Conservation (phyloP, 805 yeast genomes). For the Saccharomycopsis synnaedendra region DNA sequence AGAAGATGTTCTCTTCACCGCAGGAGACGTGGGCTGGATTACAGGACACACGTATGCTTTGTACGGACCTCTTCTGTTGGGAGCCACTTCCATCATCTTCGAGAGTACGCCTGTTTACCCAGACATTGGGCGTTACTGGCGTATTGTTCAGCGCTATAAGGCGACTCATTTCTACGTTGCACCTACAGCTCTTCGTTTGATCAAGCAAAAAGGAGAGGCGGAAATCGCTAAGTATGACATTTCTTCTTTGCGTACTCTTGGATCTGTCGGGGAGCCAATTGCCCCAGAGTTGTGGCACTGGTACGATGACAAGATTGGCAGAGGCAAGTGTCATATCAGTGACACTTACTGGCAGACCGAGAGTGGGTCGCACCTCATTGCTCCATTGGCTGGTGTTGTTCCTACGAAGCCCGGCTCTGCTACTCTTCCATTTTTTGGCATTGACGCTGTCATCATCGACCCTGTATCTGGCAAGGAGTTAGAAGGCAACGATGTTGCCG, state of each 20-base stretch:
- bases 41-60: slow-evolving; percentile 96
- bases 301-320: slow-evolving; percentile 90
- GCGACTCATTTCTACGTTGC: slow-evolving; percentile 97
- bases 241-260: slow-evolving; percentile 80
- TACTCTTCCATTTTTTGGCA: slow-evolving; percentile 91
- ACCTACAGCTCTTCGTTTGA: slow-evolving; percentile 91
- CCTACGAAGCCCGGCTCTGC: slow-evolving; percentile 98
- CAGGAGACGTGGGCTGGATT: slow-evolving; percentile 99
- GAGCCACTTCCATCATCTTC: slow-evolving; percentile 86
- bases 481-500: slow-evolving; percentile 84
- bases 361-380: slow-evolving; percentile 89
- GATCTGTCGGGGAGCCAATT: slow-evolving; percentile 98
- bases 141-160: slow-evolving; percentile 81
- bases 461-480: slow-evolving; percentile 85
- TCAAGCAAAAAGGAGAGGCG: slow-evolving; percentile 81
- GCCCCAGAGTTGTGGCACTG: slow-evolving; percentile 98
- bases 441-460: slow-evolving; percentile 82
- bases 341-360: slow-evolving; percentile 99
- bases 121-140: slow-evolving; percentile 91
- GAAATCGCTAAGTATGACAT: slow-evolving; percentile 74
- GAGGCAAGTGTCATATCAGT: slow-evolving; percentile 76
- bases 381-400: slow-evolving; percentile 89
- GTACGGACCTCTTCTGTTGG: slow-evolving; percentile 83
- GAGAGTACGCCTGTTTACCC: slow-evolving; percentile 99
- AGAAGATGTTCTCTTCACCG: slow-evolving; percentile 84